Evolutionary conservation across 257 asterid species (phyloP), one percentile per base, ranked within the genome.

Genomic region (Rubia yunnanensis): DNA sequence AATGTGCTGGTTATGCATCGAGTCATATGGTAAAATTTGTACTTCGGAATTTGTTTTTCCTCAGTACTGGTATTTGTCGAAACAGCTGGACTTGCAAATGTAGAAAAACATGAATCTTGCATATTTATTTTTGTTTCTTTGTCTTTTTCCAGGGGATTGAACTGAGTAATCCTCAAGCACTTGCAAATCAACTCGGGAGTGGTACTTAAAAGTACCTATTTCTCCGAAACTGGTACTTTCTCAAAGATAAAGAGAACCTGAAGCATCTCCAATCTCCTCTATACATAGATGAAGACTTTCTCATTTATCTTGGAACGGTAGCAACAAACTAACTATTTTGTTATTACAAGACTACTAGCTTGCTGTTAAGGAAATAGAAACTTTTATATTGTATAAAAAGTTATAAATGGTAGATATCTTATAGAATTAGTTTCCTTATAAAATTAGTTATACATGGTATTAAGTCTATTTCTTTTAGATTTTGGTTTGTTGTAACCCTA

Each of bases 151-250:
- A 89, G 99, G 99, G 97, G 1, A 89, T 89, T 22, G 97, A 92
- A 85, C 95, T 92, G 36, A 85, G 96, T 31, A 92, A 92, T 70
- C 99, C 99, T 70, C 96, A 86, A 72, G 97, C 96, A 13, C 67
- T 58, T 68, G 78, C 80, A 14, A 84, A 82, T 74, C 97, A 81
- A 74, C 81, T 89, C 26, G 97, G 96, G 28, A 77, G 95, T 70
- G 96, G 96, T 73, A 87, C 88, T 23, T 95, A 90, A n/a, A 58
- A 92, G 97, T 71, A 89, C 99, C 6, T 92, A 92, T 66, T 92
- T 92, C 68, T 92, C 99, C 1, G 95, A 89, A 74, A 88, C 89
- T 15, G 97, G 99, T 41, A 84, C 95, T 5, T 92, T 92, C 77
- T 89, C 99, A 2, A 89, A 86, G 90, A 89, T 89, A 71, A 92